These are phyloP conservation scores for Penicillium palitans DNA, from an alignment of 2,329 filamentous ascomycete genomes.

Conservation along the genomic window DNA sequence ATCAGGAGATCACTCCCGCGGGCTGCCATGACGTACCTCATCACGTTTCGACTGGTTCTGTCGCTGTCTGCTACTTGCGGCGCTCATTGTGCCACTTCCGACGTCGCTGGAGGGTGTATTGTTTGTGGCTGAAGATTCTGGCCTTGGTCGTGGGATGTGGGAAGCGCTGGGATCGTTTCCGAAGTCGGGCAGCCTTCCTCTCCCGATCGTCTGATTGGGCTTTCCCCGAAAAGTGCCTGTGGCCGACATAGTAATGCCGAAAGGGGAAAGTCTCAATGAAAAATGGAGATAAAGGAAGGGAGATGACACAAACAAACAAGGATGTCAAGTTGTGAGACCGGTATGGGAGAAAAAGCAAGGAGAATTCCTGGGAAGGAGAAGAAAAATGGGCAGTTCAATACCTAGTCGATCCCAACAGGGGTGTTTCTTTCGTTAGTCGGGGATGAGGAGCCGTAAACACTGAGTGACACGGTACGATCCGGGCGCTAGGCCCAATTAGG, in stretches of 20 bases:
- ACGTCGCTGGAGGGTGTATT: constrained; percentile 50
- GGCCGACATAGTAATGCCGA: constrained; percentile 54
- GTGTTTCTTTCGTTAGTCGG: constrained; percentile 19
- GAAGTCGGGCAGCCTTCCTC: constrained; percentile 55
- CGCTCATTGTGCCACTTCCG: constrained; percentile 72
- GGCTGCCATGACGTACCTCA: constrained; percentile 67
- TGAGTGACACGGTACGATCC: constrained; percentile 19
- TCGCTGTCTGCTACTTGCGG: constrained; percentile 82
- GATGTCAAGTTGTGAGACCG: constrained; percentile 16
- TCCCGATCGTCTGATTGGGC: constrained; percentile 54
- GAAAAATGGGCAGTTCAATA: constrained; percentile 28
- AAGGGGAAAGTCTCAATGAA: constrained; percentile 22
- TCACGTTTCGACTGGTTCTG: constrained; percentile 97
- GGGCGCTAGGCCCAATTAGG: constrained; percentile 23
- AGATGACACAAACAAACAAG: constrained; percentile 18
- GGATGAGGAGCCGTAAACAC: constrained; percentile 23
- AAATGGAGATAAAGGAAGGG: constrained; percentile 13
- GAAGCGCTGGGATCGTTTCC: constrained; percentile 53
- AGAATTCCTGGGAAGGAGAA: constrained; percentile 14
- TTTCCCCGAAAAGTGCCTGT: constrained; percentile 62
- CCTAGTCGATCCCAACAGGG: constrained; percentile 28
- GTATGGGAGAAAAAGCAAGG: constrained; percentile 17
- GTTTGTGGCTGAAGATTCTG: constrained; percentile 48
- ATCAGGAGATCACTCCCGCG: constrained; percentile 1
- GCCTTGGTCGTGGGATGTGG: constrained; percentile 62